Evolutionary conservation across 768 basidiomycete genomes (phyloP).

Genomic region (Termitomyces sp.): DNA sequence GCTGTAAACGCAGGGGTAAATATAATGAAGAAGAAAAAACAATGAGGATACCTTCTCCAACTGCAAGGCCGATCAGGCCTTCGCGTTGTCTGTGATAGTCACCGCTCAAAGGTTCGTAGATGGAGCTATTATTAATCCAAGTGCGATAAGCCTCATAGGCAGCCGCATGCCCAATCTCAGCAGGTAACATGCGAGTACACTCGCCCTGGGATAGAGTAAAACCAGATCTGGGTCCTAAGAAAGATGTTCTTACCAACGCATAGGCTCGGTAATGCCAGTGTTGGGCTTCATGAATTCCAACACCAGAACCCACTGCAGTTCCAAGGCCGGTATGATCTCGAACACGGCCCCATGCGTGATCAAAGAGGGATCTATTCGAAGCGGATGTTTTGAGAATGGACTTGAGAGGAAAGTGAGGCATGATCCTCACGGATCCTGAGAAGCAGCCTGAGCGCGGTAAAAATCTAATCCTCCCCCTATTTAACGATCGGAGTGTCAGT

Average conservation of each 20-base stretch:
- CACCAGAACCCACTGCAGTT: constrained; percentile 32
- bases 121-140: constrained; percentile 52
- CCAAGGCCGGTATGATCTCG: constrained; percentile 30
- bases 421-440: constrained; percentile 49
- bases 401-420: constrained; percentile 3
- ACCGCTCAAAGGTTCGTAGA: constrained; percentile 51
- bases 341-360: constrained; percentile 45
- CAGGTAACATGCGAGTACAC: constrained; percentile 42
- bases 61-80: constrained; percentile 59
- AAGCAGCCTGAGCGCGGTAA: constrained; percentile 56
- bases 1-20: constrained; percentile 29
- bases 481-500: constrained; percentile 10
- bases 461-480: constrained; percentile 60
- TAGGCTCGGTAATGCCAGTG: constrained; percentile 66
- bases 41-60: constrained; percentile 56
- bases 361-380: constrained; percentile 49
- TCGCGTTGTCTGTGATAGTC: constrained; percentile 61
- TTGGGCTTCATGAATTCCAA: constrained; percentile 54
- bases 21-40: not conserved
- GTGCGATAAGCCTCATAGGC: constrained; percentile 72
- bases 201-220: constrained; percentile 35
- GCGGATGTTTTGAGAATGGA: constrained; percentile 17
- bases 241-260: constrained; percentile 35
- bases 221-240: not conserved
- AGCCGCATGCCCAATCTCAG: constrained; percentile 69